Evolutionary conservation across 306 rosid species (phyloP).

Genomic region (Hippophae tibetana): DNA sequence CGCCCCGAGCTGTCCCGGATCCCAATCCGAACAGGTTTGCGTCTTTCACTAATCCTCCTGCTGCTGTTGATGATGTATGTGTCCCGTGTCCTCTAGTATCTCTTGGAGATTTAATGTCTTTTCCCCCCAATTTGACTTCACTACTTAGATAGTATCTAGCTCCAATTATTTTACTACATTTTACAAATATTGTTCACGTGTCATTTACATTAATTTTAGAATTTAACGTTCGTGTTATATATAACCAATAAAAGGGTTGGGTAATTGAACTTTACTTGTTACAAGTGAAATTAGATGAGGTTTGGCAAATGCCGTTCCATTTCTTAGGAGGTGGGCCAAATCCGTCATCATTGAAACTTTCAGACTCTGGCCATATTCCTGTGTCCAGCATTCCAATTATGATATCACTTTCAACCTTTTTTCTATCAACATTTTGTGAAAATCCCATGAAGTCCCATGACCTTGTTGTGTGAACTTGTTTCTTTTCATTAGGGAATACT

Average conservation of each 20-base stretch:
- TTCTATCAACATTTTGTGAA: conserved; percentile 2
- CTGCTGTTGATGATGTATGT: conserved; percentile 39
- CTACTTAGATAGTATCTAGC: conserved; percentile 23
- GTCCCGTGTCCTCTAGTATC: conserved; percentile 40
- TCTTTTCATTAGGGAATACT: conserved; percentile 15
- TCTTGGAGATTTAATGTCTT: conserved; percentile 22
- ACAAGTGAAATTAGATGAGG: conserved; percentile 26
- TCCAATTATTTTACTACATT: conserved; percentile 37
- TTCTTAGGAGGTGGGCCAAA: conserved; percentile 36
- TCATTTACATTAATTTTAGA: too few species aligned
- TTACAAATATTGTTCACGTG: too few species aligned
- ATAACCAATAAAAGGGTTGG: too few species aligned
- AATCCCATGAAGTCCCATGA: conserved; percentile 45
- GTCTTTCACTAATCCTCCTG: conserved; percentile 22
- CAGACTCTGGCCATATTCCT: conserved; percentile 37
- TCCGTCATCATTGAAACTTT: conserved; percentile 34
- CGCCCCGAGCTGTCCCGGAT: conserved; percentile 30
- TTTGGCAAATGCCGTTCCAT: conserved; percentile 38
- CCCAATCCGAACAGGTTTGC: conserved; percentile 29
- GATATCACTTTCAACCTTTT: conserved; percentile 16
- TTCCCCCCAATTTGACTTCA: not conserved
- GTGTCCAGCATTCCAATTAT: conserved; percentile 30
- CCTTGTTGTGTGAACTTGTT: conserved; percentile 23
- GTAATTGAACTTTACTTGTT: conserved; percentile 24
- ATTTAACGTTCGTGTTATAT: too few species aligned